Conservation (phyloP, 2,329 filamentous ascomycete genomes). For the Aspergillus bombycis region DNA sequence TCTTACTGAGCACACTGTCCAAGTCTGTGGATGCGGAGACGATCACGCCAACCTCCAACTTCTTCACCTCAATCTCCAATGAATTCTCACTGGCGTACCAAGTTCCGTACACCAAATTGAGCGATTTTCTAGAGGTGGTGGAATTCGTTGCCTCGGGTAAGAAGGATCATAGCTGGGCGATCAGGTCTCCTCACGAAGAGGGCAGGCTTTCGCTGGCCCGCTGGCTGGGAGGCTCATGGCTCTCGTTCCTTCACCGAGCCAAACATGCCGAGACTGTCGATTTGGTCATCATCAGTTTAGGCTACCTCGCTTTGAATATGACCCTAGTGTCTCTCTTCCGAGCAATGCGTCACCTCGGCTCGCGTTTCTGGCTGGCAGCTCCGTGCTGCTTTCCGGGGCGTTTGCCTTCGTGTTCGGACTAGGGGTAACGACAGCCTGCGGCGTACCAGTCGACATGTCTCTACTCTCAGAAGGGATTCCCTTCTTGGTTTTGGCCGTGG, state of each 20-base stretch:
- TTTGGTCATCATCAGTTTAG: neutral
- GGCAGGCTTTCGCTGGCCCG: neutral
- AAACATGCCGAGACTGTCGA: neutral
- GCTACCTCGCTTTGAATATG: neutral
- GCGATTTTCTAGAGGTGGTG: neutral
- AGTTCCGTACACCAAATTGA: neutral
- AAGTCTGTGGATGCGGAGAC: neutral
- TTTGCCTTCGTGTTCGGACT: slow-evolving; percentile 1
- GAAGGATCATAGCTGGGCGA: neutral
- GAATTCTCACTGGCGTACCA: neutral
- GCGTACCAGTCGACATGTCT: neutral
- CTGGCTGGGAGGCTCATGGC: neutral
- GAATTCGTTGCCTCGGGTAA: neutral
- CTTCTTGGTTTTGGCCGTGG: neutral
- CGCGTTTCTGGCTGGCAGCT: neutral
- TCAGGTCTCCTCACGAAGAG: neutral
- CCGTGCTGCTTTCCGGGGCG: neutral
- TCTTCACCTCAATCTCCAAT: neutral
- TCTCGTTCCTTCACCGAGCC: neutral
- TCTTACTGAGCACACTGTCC: neutral
- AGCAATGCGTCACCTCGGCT: neutral
- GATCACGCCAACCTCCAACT: neutral
- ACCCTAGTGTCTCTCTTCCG: neutral
- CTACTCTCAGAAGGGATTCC: slow-evolving; percentile 1
- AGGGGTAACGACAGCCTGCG: neutral